A percentile compares a stretch with the other conserved stretches of the same genome.
phyloP scores from a whole-genome alignment of 169 alveolate species.

The Plasmodium knowlesi region DNA sequence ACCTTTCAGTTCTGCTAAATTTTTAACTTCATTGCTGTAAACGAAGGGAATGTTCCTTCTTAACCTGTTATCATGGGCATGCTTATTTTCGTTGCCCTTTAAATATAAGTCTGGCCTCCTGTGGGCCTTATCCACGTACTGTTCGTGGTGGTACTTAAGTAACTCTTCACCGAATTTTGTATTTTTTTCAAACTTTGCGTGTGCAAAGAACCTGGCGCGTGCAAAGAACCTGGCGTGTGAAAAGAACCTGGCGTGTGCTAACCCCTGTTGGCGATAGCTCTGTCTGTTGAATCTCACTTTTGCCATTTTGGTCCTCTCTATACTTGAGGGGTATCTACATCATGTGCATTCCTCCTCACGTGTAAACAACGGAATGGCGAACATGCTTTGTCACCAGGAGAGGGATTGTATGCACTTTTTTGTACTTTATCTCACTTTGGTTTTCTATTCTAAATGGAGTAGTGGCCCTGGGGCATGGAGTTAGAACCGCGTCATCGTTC shows the following conservation, averaged over 20 bases:
- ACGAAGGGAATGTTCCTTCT: slow-evolving; percentile 55
- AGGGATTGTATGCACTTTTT: background rate
- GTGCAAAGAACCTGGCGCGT: background rate
- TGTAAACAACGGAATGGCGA: background rate
- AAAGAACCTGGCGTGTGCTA: background rate
- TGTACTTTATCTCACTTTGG: background rate
- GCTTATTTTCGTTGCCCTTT: slow-evolving; percentile 11
- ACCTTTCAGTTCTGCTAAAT: slow-evolving; percentile 45
- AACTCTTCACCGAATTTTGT: slow-evolving; percentile 67
- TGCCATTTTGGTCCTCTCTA: background rate
- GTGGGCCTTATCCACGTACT: slow-evolving; percentile 35
- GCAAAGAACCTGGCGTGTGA: background rate
- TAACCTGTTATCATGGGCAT: slow-evolving; percentile 34
- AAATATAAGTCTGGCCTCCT: slow-evolving; percentile 45
- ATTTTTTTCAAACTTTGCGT: slow-evolving; percentile 33
- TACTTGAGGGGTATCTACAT: background rate
- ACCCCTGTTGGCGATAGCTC: background rate
- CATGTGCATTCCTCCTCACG: background rate
- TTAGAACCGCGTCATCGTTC: background rate
- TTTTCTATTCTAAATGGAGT: background rate
- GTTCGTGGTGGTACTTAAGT: slow-evolving; percentile 58
- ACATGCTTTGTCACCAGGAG: background rate
- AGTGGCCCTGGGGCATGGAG: background rate
- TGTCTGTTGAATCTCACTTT: background rate
- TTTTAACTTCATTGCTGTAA: slow-evolving; percentile 58